phyloP scores from a whole-genome alignment of 495 filamentous ascomycete species.

The Daldinia childiae region DNA sequence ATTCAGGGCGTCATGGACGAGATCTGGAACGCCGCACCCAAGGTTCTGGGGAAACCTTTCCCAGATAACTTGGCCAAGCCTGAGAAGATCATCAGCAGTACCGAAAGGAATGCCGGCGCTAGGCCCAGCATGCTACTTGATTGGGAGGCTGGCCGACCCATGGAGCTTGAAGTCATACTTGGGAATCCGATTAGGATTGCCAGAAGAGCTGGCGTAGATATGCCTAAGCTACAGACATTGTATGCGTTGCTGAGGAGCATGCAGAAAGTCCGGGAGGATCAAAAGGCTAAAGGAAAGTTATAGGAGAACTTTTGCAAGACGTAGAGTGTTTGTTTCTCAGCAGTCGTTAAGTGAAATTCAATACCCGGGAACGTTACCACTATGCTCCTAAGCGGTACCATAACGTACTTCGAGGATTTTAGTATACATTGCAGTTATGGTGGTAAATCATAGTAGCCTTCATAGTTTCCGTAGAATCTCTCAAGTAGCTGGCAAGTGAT shows the following conservation, averaged over 20 bases:
- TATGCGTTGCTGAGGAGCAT: conserved; percentile 61
- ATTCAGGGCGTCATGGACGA: conserved; percentile 66
- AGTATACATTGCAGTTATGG: background rate
- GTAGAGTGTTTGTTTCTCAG: background rate
- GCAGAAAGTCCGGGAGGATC: conserved; percentile 54
- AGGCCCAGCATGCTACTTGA: conserved; percentile 69
- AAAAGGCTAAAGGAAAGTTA: conserved; percentile 48
- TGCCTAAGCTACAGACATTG: conserved; percentile 62
- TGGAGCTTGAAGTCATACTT: conserved; percentile 71
- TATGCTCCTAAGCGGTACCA: background rate
- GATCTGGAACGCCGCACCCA: conserved; percentile 63
- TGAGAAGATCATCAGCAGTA: conserved; percentile 64
- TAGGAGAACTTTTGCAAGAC: conserved; percentile 17
- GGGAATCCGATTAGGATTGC: conserved; percentile 67
- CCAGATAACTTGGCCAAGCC: conserved; percentile 59
- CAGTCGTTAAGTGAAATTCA: background rate
- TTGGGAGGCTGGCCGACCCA: conserved; percentile 62
- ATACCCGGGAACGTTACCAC: background rate
- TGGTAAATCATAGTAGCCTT: background rate
- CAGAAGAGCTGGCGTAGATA: conserved; percentile 58
- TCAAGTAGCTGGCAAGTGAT: background rate
- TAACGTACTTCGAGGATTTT: background rate
- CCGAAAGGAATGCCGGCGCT: conserved; percentile 63
- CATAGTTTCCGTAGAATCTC: background rate
- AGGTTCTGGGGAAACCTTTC: conserved; percentile 57